Percentiles rank a stretch among this genome's conserved stretches.
Conservation (phyloP, 768 basidiomycete species). For the Boletus tomentosulus region DNA sequence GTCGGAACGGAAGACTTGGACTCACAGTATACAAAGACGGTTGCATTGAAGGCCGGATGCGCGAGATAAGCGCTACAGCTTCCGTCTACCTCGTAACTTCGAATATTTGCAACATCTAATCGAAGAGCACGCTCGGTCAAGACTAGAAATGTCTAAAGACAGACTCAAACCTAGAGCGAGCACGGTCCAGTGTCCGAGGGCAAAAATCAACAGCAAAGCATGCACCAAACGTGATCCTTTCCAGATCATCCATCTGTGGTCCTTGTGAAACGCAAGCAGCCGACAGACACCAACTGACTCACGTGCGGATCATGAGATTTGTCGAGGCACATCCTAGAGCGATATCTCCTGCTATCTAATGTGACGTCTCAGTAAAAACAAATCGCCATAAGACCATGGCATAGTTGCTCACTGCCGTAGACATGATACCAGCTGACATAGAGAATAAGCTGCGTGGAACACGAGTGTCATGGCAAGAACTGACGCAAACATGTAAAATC, state of each 20-base stretch:
- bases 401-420: slow-evolving; percentile 11
- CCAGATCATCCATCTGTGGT: slow-evolving; percentile 28
- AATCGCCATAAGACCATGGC: not conserved
- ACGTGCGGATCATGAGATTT: slow-evolving; percentile 31
- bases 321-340: slow-evolving; percentile 16
- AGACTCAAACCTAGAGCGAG: slow-evolving; percentile 11
- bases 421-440: slow-evolving; percentile 3
- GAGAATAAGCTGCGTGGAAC: not conserved
- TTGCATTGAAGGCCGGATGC: slow-evolving; percentile 1
- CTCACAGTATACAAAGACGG: slow-evolving; percentile 20
- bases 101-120: slow-evolving; percentile 15
- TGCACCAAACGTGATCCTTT: slow-evolving; percentile 15
- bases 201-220: slow-evolving; percentile 5
- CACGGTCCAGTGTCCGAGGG: slow-evolving; percentile 22
- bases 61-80: not conserved
- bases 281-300: not conserved
- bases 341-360: slow-evolving; percentile 14
- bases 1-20: not conserved
- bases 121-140: not conserved
- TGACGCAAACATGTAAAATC: slow-evolving; percentile 15
- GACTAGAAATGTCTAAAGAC: not conserved
- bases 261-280: not conserved
- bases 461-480: not conserved
- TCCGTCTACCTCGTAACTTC: not conserved
- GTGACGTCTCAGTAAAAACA: not conserved